phyloP scores from a whole-genome alignment of 805 yeast species.

The Wickerhamomyces bovis region DNA sequence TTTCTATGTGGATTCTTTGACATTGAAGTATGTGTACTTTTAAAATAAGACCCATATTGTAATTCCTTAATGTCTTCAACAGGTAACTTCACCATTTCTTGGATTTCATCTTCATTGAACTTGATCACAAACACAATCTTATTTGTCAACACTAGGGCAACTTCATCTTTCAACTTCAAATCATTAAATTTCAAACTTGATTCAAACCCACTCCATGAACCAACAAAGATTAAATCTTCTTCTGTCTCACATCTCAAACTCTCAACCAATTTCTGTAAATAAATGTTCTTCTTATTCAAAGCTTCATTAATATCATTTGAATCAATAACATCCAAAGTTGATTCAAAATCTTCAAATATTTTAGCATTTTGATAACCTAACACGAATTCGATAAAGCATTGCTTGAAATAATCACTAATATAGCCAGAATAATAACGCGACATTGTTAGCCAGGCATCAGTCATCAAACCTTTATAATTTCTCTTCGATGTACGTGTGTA shows the following conservation, averaged over 20 bases:
- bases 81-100: conserved; percentile 13
- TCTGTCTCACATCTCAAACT: conserved; percentile 13
- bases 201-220: conserved; percentile 22
- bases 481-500: conserved; percentile 38
- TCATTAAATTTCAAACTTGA: conserved; percentile 19
- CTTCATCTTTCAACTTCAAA: conserved; percentile 8
- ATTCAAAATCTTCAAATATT: conserved; percentile 37
- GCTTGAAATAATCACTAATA: conserved; percentile 38
- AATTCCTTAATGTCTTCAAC: conserved; percentile 18
- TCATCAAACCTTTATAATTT: conserved; percentile 35
- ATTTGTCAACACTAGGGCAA: conserved; percentile 19
- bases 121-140: conserved; percentile 17
- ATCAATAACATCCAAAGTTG: conserved; percentile 25
- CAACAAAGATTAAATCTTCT: conserved; percentile 21
- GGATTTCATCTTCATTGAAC: conserved; percentile 16
- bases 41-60: conserved; percentile 27
- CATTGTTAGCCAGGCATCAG: conserved; percentile 37
- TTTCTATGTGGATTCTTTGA: conserved; percentile 27
- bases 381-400: conserved; percentile 36
- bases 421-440: conserved; percentile 38
- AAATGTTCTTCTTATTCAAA: conserved; percentile 24
- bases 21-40: conserved; percentile 14
- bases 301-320: conserved; percentile 18
- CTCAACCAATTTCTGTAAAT: conserved; percentile 13
- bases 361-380: conserved; percentile 31